These are phyloP conservation scores for Hemisphaericaspora subhashii DNA, from an alignment of 1,139 yeast species.

Conservation along the genomic window DNA sequence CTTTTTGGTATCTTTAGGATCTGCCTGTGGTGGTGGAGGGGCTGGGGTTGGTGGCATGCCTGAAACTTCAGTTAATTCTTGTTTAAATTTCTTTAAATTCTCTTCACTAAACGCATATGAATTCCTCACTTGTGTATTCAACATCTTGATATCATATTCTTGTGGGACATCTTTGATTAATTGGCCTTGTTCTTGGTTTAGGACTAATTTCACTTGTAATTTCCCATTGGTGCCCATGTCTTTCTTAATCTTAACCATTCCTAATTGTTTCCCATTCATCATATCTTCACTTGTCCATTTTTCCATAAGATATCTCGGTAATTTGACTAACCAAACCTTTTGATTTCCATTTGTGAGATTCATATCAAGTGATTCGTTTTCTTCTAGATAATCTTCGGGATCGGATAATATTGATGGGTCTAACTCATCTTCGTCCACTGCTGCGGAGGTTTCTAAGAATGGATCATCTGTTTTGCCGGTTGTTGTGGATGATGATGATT, in stretches of 20 bases:
- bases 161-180: conserved; percentile 60
- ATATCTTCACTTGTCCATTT: conserved; percentile 71
- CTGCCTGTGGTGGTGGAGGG: conserved; percentile 29
- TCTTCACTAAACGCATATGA: conserved; percentile 91
- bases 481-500: conserved; percentile 7
- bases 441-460: too few relatives aligned
- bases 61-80: conserved; percentile 51
- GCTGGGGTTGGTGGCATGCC: conserved; percentile 56
- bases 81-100: conserved; percentile 68
- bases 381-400: conserved; percentile 50
- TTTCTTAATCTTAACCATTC: conserved; percentile 70
- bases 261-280: conserved; percentile 73
- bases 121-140: conserved; percentile 77
- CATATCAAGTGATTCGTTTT: conserved; percentile 64
- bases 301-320: conserved; percentile 84
- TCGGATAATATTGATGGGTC: conserved; percentile 41
- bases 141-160: conserved; percentile 76
- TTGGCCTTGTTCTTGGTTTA: conserved; percentile 36
- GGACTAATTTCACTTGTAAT: conserved; percentile 56
- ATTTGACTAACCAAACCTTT: conserved; percentile 88
- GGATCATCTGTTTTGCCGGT: too few relatives aligned
- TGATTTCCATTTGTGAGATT: conserved; percentile 53
- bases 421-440: conserved; percentile 22
- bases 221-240: conserved; percentile 38
- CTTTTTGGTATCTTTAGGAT: conserved; percentile 30